Conservation (phyloP, 148 eudicot species). For the Simmondsia chinensis region DNA sequence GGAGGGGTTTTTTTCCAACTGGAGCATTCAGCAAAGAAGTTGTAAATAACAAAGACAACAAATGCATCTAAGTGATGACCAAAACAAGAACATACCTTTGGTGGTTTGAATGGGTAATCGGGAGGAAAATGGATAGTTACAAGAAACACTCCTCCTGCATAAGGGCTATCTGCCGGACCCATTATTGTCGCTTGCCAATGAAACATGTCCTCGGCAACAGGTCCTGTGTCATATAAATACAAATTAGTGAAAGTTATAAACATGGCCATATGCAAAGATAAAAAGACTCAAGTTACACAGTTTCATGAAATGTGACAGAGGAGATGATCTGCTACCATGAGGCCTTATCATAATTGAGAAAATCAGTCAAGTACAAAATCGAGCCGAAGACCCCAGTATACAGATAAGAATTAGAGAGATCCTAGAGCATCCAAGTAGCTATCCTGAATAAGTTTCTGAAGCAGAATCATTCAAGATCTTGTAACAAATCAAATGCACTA, state of each 20-base stretch:
- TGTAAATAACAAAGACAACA: neutral
- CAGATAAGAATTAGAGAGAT: too few species aligned
- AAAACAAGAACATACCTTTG: constrained; percentile 29
- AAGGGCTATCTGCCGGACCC: constrained; percentile 70
- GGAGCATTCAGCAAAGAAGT: too few species aligned
- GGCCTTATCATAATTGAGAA: too few species aligned
- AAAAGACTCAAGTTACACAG: neutral
- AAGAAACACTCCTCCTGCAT: constrained; percentile 61
- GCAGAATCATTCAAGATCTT: too few species aligned
- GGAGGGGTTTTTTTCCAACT: too few species aligned
- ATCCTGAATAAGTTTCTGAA: too few species aligned
- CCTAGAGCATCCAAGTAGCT: too few species aligned
- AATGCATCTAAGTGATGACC: too few species aligned
- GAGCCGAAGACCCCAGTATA: too few species aligned
- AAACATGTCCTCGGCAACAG: constrained; percentile 67
- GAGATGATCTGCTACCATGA: too few species aligned
- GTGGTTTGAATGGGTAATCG: constrained; percentile 67
- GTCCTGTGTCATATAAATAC: constrained; percentile 21
- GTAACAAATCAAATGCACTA: too few species aligned
- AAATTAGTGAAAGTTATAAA: constrained; percentile 1
- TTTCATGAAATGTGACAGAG: neutral
- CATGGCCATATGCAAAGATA: neutral
- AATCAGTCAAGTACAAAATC: too few species aligned
- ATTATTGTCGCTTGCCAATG: constrained; percentile 84
- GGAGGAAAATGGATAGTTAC: constrained; percentile 72